Evolutionary conservation across 192 early-diverging fungal genomes (phyloP).

Genomic region (Coemansia sp.): DNA sequence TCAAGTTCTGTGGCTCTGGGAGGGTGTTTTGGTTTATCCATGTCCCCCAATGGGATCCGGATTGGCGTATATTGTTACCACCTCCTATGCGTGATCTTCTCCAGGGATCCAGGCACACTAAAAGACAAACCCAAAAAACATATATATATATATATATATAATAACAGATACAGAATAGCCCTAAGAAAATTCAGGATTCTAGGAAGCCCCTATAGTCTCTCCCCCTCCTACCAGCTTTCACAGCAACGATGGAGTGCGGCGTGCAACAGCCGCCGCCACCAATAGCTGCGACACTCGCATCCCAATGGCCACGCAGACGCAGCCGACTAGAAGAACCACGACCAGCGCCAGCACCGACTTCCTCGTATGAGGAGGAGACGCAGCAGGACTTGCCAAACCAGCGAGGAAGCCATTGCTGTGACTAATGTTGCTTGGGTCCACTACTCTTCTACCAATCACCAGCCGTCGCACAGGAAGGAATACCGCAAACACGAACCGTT

Average conservation of each 20-base stretch:
- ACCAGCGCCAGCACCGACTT: conserved; percentile 25
- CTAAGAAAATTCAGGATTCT: too few relatives aligned
- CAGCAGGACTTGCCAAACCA: background rate
- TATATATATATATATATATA: too few relatives aligned
- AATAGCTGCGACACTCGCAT: conserved; percentile 1
- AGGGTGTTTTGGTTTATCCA: too few relatives aligned
- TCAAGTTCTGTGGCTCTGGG: too few relatives aligned
- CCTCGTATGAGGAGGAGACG: background rate
- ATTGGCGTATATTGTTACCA: too few relatives aligned
- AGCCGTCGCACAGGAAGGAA: conserved; percentile 46
- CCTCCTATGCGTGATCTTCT: too few relatives aligned
- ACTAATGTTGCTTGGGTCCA: background rate
- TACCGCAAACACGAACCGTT: conserved; percentile 19
- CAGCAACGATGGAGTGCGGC: background rate
- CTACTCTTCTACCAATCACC: conserved; percentile 14
- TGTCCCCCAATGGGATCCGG: too few relatives aligned
- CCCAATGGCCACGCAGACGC: conserved; percentile 17
- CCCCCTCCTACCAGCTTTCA: background rate
- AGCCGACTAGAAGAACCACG: conserved; percentile 9
- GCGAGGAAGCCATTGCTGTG: too few relatives aligned
- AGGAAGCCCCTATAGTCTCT: too few relatives aligned
- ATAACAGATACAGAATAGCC: too few relatives aligned
- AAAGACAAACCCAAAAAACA: too few relatives aligned
- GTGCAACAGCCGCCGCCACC: background rate
- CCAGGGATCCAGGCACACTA: too few relatives aligned